These are phyloP conservation scores for Irpex sp. DNA, from an alignment of 1,284 basidiomycete genomes.

Conservation along the genomic window DNA sequence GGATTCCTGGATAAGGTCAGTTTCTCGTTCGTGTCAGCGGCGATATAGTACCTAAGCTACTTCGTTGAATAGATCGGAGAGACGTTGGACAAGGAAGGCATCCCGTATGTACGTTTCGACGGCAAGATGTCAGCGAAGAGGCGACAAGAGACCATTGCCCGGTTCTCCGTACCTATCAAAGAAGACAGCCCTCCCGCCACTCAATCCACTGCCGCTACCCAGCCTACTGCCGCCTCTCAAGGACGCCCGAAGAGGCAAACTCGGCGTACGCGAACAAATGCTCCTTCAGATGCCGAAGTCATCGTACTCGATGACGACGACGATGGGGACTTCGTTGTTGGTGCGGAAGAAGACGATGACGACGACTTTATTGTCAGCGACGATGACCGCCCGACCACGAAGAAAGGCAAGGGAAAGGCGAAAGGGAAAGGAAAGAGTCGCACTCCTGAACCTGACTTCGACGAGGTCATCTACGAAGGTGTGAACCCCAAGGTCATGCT, in stretches of 20 bases:
- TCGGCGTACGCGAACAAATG: slow-evolving; percentile 7
- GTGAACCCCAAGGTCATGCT: slow-evolving; percentile 76
- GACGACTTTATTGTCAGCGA: slow-evolving; percentile 28
- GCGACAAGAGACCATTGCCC: slow-evolving; percentile 71
- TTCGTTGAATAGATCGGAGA: slow-evolving; percentile 53
- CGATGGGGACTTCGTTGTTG: slow-evolving; percentile 15
- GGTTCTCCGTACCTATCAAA: slow-evolving; percentile 61
- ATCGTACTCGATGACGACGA: slow-evolving; percentile 11
- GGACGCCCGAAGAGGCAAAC: slow-evolving; percentile 19
- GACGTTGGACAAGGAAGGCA: slow-evolving; percentile 59
- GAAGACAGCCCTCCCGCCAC: slow-evolving; percentile 20
- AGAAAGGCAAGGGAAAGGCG: slow-evolving; percentile 32
- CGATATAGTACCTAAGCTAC: neutral
- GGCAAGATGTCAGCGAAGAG: slow-evolving; percentile 74
- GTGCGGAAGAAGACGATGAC: slow-evolving; percentile 19
- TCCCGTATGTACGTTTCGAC: slow-evolving; percentile 75
- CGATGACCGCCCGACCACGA: slow-evolving; percentile 29
- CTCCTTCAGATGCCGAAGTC: slow-evolving; percentile 1
- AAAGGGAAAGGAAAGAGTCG: slow-evolving; percentile 33
- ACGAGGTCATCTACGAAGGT: slow-evolving; percentile 12
- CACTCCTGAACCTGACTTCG: slow-evolving; percentile 16
- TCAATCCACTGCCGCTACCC: slow-evolving; percentile 1
- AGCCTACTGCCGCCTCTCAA: no score
- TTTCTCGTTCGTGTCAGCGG: neutral
- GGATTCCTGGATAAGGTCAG: slow-evolving; percentile 73